These are phyloP conservation scores for Rhododendron vialii DNA, from an alignment of 148 eudicot species.

Conservation along the genomic window DNA sequence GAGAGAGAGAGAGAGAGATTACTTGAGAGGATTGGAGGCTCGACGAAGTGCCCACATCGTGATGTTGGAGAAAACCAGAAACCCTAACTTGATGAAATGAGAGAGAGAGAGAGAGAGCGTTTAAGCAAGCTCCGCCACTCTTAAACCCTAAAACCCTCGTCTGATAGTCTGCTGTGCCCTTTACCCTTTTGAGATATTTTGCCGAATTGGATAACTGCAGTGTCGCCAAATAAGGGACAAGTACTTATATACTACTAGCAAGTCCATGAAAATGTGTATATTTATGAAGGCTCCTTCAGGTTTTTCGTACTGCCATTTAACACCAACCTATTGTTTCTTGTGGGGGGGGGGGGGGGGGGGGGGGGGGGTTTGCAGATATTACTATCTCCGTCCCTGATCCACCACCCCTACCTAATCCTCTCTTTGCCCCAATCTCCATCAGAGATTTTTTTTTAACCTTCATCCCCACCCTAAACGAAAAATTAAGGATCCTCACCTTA, in stretches of 20 bases:
- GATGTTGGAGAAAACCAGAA: not conserved
- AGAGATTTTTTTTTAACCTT: too few relatives aligned
- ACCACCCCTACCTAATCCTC: too few relatives aligned
- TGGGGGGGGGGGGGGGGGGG: too few relatives aligned
- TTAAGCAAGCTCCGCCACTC: not conserved
- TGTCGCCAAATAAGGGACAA: not conserved
- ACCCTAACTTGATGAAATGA: not conserved
- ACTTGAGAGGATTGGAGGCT: slow-evolving; percentile 50
- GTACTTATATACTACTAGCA: not conserved
- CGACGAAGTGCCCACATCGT: slow-evolving; percentile 76
- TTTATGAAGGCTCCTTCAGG: not conserved
- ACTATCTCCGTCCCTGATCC: too few relatives aligned
- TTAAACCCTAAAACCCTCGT: slow-evolving; percentile 2
- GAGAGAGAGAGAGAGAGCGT: not conserved
- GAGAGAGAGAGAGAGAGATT: not conserved
- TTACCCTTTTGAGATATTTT: not conserved
- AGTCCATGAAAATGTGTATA: not conserved
- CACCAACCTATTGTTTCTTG: not conserved
- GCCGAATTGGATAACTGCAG: too few relatives aligned
- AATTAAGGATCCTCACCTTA: too few relatives aligned
- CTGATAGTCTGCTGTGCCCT: not conserved
- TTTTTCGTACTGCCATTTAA: not conserved
- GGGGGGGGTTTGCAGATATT: too few relatives aligned
- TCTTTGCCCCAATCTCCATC: too few relatives aligned
- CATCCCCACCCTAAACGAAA: too few relatives aligned